These are phyloP conservation scores for Tetradesmus obliquus DNA, from an alignment of 139 green algal species.

Conservation along the genomic window DNA sequence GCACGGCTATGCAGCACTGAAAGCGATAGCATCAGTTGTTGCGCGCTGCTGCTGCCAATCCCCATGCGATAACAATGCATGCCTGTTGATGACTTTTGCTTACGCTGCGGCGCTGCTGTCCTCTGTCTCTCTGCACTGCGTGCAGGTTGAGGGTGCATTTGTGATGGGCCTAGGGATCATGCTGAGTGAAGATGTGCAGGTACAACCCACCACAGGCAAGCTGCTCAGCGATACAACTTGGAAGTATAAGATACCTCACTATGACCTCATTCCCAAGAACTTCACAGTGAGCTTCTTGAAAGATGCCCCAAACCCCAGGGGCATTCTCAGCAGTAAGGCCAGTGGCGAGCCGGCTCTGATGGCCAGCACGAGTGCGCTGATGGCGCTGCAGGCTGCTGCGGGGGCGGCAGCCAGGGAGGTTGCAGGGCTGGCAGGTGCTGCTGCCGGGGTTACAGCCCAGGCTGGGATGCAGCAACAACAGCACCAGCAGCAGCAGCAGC, in stretches of 20 bases:
- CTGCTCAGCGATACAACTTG: slow-evolving; percentile 51
- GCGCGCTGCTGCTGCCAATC: no score
- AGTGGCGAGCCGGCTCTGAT: slow-evolving; percentile 51
- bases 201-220: slow-evolving; percentile 39
- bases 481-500: no score
- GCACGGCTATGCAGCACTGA: no score
- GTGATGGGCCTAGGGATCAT: slow-evolving; percentile 53
- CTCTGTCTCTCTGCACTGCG: no score
- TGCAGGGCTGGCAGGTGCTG: background rate
- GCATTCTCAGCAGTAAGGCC: slow-evolving; percentile 56
- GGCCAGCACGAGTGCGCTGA: slow-evolving; percentile 18
- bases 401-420: slow-evolving; percentile 19
- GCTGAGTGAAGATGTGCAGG: slow-evolving; percentile 49
- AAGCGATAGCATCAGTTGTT: no score
- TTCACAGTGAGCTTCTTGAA: slow-evolving; percentile 59
- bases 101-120: no score
- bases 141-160: slow-evolving; percentile 54
- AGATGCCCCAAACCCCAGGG: slow-evolving; percentile 47
- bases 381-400: slow-evolving; percentile 36
- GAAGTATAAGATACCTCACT: slow-evolving; percentile 63
- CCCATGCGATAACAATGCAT: no score
- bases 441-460: no score
- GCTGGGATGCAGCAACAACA: background rate
- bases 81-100: no score
- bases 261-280: slow-evolving; percentile 50